Percentiles rank a stretch among this genome's conserved stretches.
Conservation (phyloP, 495 filamentous ascomycete genomes). For the Xylaria longipes region DNA sequence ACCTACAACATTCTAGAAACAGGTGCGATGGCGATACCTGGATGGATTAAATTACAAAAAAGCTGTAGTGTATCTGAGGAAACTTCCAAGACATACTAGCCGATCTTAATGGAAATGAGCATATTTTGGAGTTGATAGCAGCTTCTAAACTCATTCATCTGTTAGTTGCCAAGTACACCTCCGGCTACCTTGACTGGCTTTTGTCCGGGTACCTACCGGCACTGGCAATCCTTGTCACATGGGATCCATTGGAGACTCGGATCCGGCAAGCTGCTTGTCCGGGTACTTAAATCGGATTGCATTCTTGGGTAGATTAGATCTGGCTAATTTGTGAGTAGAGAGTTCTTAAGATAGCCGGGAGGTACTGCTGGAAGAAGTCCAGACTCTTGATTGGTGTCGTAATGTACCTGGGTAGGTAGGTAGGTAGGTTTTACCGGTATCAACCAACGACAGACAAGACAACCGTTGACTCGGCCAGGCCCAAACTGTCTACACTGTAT, state of each 20-base stretch:
- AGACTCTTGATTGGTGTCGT: neutral
- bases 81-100: neutral
- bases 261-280: neutral
- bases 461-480: neutral
- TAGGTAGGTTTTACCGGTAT: neutral
- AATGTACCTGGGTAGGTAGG: too few relatives aligned
- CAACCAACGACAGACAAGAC: neutral
- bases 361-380: neutral
- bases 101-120: too few relatives aligned
- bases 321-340: neutral
- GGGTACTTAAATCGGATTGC: neutral
- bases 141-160: neutral
- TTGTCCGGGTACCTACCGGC: neutral
- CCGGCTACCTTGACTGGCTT: neutral
- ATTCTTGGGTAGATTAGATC: neutral
- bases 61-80: neutral
- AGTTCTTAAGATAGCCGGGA: neutral
- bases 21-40: neutral
- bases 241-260: neutral
- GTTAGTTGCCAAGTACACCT: neutral
- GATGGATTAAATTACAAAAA: neutral
- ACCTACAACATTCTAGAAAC: neutral
- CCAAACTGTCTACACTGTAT: conserved; percentile 15
- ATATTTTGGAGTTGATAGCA: neutral
- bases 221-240: neutral